Percentiles rank a stretch among this genome's conserved stretches.
Conservation (phyloP, 768 basidiomycete species). For the Rhizopogon vulgaris region DNA sequence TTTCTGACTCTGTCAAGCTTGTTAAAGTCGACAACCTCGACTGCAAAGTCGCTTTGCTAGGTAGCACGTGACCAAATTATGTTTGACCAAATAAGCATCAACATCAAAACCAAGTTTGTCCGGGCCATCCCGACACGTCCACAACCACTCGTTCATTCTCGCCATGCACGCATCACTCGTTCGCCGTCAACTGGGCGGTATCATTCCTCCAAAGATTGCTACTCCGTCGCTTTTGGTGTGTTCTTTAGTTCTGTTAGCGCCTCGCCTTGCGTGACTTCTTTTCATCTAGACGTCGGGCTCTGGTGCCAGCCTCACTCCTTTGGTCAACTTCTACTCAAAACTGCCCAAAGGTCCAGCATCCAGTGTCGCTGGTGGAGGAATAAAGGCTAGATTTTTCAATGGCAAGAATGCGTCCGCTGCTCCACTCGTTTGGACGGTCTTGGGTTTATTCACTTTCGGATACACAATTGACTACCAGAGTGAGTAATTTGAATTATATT, state of each 20-base stretch:
- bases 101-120: constrained; percentile 1
- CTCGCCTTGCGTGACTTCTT: constrained; percentile 6
- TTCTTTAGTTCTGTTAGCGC: neutral
- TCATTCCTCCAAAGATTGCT: constrained; percentile 94
- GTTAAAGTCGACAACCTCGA: too few species aligned
- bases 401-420: constrained; percentile 80
- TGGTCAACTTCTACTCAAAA: constrained; percentile 95
- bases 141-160: constrained; percentile 7
- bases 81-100: neutral
- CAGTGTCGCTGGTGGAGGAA: constrained; percentile 58
- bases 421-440: constrained; percentile 59
- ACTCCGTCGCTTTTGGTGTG: constrained; percentile 80
- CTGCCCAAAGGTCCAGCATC: constrained; percentile 85
- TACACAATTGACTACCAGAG: constrained; percentile 90
- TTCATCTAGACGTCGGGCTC: constrained; percentile 67
- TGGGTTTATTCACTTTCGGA: constrained; percentile 66
- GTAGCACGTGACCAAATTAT: neutral
- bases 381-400: constrained; percentile 78
- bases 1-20: neutral
- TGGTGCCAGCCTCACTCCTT: constrained; percentile 72
- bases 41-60: too few species aligned
- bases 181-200: constrained; percentile 76
- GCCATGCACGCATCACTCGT: constrained; percentile 79
- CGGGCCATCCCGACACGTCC: constrained; percentile 13
- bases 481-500: constrained; percentile 35